Base-by-base conservation (phyloP, 257 asterid genomes). In the Capsicum pubescens region DNA sequence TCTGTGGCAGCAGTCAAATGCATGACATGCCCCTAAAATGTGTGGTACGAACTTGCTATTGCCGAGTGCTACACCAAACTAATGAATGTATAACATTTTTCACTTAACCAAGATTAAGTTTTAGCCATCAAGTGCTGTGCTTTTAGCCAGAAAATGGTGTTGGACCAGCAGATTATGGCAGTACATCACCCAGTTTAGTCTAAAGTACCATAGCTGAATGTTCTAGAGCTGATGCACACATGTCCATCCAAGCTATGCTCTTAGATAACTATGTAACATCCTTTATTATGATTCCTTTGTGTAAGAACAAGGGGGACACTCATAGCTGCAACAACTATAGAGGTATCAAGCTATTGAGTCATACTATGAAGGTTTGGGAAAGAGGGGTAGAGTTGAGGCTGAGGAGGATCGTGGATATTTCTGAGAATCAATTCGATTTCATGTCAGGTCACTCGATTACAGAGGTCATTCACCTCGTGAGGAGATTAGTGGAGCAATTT, bases 161-260 rank as follows among this genome's bases (percentile, higher is more conserved):
- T 46, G 15, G 78, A 39, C 78, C 63, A 52, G 63, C 48, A 52
- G 81, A 76, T 52, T 26, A 52, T 52, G 81, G 21, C 60, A 52
- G 63, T 76, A 76, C 11, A 76, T 76, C 48, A 10, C n/a, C 21
- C 9, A 76, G 63, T 26, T 50, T 13, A 46, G 63, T 74, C 21
- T 76, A 52, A 21, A 76, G 26, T 76, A 44, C 1, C 81, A 76
- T 52, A 13, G 61, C 58, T 76, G 63, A 76, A 21, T 26, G 19
- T 76, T 76, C 61, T 21, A 52, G 63, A 15, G 11, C 52, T 39
- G 77, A 68, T 76, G 52, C 10, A 48, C 21, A 72, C 36, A 48
- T 72, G 42, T 48, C 59, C 35, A 72, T 48, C 42, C 59, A 72
- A 36, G 80, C 39, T 13, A 72, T 10, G 13, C 57, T 7, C 80